These are phyloP conservation scores for Filobasidium wieringae DNA, from an alignment of 768 basidiomycete species.

Conservation along the genomic window DNA sequence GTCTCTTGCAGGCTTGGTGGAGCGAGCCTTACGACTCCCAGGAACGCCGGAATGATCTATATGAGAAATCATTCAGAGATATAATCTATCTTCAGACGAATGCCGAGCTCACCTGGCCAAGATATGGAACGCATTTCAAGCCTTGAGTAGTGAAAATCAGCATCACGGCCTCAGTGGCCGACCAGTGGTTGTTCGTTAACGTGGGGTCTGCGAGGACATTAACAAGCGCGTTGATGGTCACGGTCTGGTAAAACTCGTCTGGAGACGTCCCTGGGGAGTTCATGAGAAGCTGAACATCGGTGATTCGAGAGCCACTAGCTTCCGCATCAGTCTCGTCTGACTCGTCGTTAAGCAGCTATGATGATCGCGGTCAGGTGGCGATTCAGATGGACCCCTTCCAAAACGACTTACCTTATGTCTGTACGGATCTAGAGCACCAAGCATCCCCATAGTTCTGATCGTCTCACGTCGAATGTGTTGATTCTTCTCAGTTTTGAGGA, in stretches of 20 bases:
- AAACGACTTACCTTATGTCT: slow-evolving; percentile 60
- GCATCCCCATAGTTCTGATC: slow-evolving; percentile 85
- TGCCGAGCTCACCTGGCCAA: slow-evolving; percentile 60
- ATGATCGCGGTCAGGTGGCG: background rate
- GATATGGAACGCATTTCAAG: slow-evolving; percentile 84
- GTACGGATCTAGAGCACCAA: slow-evolving; percentile 94
- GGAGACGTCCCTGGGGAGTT: slow-evolving; percentile 47
- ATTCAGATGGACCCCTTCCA: background rate
- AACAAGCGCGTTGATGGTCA: slow-evolving; percentile 78
- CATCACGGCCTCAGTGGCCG: slow-evolving; percentile 95
- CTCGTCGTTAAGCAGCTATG: slow-evolving; percentile 38
- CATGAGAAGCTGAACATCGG: slow-evolving; percentile 41
- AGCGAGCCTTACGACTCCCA: slow-evolving; percentile 63
- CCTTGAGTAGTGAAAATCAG: slow-evolving; percentile 98
- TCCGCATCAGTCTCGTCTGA: slow-evolving; percentile 56
- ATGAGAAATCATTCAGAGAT: background rate
- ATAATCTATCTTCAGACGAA: background rate
- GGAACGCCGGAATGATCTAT: slow-evolving; percentile 82
- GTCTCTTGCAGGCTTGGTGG: slow-evolving; percentile 68
- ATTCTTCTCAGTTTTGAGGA: slow-evolving; percentile 64
- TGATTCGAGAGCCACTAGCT: slow-evolving; percentile 43
- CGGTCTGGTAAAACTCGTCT: slow-evolving; percentile 95
- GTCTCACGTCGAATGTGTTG: slow-evolving; percentile 66
- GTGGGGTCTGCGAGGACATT: slow-evolving; percentile 80
- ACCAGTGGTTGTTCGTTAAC: slow-evolving; percentile 72